A percentile compares a stretch with the other conserved stretches of the same genome.
phyloP scores from a whole-genome alignment of 1,139 yeast species.

The Yamadazyma dushanensis region DNA sequence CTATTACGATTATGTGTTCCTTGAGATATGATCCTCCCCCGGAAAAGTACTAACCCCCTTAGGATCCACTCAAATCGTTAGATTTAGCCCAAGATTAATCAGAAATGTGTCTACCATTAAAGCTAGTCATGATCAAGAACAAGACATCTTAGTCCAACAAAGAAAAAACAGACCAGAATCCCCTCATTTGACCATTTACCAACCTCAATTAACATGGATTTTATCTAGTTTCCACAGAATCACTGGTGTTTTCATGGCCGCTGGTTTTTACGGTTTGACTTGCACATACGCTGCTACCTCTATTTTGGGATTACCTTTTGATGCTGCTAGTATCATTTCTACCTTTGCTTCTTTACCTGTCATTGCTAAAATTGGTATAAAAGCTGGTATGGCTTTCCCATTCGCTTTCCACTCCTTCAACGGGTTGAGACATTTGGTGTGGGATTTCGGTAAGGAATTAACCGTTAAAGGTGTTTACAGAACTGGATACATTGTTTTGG shows the following conservation, averaged over 20 bases:
- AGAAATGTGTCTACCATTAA: slow-evolving; percentile 47
- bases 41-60: neutral
- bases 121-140: slow-evolving; percentile 64
- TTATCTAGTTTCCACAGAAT: slow-evolving; percentile 84
- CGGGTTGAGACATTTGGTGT: slow-evolving; percentile 88
- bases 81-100: slow-evolving; percentile 9
- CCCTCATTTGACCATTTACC: slow-evolving; percentile 86
- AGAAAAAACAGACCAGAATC: slow-evolving; percentile 87
- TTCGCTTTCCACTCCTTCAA: slow-evolving; percentile 84
- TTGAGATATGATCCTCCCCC: no score
- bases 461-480: slow-evolving; percentile 84
- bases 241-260: slow-evolving; percentile 82
- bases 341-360: slow-evolving; percentile 62
- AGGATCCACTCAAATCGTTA: slow-evolving; percentile 9
- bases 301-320: slow-evolving; percentile 61
- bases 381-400: slow-evolving; percentile 75
- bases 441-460: slow-evolving; percentile 86
- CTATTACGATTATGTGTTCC: neutral
- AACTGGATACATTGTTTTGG: slow-evolving; percentile 87
- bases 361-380: slow-evolving; percentile 58
- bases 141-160: slow-evolving; percentile 73
- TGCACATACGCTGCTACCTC: slow-evolving; percentile 74
- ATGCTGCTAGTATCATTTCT: slow-evolving; percentile 59
- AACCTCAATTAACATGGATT: slow-evolving; percentile 84
- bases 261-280: slow-evolving; percentile 75